Percentiles rank a stretch among this genome's conserved stretches.
These are phyloP conservation scores for Phytophthora syringae DNA, from an alignment of 352 stramenopile species.

Conservation along the genomic window DNA sequence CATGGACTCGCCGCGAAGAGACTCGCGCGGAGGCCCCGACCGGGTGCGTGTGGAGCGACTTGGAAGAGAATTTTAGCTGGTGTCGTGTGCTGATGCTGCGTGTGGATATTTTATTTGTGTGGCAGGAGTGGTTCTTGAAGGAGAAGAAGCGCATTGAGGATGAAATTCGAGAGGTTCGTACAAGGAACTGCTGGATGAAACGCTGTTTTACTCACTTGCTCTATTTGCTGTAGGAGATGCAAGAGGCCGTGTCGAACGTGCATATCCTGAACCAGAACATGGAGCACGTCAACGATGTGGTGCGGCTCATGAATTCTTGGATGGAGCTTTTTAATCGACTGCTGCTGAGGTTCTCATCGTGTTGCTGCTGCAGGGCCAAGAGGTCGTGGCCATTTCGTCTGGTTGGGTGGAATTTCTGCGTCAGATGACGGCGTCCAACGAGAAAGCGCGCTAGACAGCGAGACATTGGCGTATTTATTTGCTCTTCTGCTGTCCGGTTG, in stretches of 20 bases:
- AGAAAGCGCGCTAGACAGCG: conserved; percentile 43
- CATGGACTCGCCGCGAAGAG: conserved; percentile 34
- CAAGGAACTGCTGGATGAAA: not conserved
- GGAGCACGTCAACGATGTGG: conserved; percentile 84
- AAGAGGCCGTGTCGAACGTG: conserved; percentile 83
- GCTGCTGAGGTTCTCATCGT: no score
- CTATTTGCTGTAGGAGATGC: conserved; percentile 58
- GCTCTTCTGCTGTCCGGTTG: conserved; percentile 5
- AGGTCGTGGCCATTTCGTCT: conserved; percentile 75
- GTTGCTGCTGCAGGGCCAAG: conserved; percentile 53
- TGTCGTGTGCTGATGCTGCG: conserved; percentile 3
- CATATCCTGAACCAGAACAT: conserved; percentile 85
- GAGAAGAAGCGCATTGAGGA: conserved; percentile 78
- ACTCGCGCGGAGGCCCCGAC: conserved; percentile 36
- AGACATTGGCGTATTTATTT: conserved; percentile 26
- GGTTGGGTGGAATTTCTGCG: conserved; percentile 78
- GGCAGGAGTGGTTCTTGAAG: conserved; percentile 68
- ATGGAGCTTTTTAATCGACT: no score
- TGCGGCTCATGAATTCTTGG: conserved; percentile 27
- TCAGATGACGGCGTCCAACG: conserved; percentile 51
- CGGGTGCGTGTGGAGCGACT: conserved; percentile 11
- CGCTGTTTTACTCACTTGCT: not conserved
- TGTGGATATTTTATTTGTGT: not conserved
- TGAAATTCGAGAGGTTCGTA: conserved; percentile 68
- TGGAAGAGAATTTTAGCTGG: not conserved